Evolutionary conservation across 2,329 filamentous ascomycete genomes (phyloP), one percentile per base, ranked within the genome.

Genomic region (Colletotrichum tropicicola): DNA sequence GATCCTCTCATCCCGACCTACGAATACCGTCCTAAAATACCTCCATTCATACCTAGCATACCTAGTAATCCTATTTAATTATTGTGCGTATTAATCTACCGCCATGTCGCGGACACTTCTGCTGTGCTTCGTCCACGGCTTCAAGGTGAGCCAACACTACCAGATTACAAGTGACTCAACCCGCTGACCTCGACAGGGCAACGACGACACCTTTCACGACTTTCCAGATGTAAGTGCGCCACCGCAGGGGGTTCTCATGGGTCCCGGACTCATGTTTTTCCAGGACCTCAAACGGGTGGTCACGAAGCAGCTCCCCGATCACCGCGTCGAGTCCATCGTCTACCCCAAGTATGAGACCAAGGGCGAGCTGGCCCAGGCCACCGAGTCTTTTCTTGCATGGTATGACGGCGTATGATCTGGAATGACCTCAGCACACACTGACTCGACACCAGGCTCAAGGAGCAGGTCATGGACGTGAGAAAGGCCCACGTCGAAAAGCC

Each of bases 331-430:
- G 41, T 84, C 87, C 4, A 79, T 89, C 41, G 83, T 90, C 17
- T 93, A 92, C 73, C 91, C 91, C 2, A 87, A 88, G 71, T 93
- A 89, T 77, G 91, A 93, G 72, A 93, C 91, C 0, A 85, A 86
- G 61, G 91, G 91, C 4, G 90, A 93, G 74, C 78, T 93, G 44
- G 78, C 80, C 0, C 75, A 83, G 62, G 83, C 81, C 66, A 78
- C 81, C 1, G 74, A 74, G 5, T 76, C 77, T 1, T 84, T 86
- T 27, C 70, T 85, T 6, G 78, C 76, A 73, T 86, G 84, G 83
- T 47, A 25, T 21, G 21, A 25, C 17, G n/a, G 41, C 19, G 39
- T 25, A n/a, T n/a, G 3, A 8, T n/a, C 23, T 6, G 28, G 32
- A 35, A 39, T 57, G 37, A 54, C 56, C 17, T 56, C n/a, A n/a